Evolutionary conservation across 371 early-diverging fungal species (phyloP).

Genomic region (Mortierella sp.): DNA sequence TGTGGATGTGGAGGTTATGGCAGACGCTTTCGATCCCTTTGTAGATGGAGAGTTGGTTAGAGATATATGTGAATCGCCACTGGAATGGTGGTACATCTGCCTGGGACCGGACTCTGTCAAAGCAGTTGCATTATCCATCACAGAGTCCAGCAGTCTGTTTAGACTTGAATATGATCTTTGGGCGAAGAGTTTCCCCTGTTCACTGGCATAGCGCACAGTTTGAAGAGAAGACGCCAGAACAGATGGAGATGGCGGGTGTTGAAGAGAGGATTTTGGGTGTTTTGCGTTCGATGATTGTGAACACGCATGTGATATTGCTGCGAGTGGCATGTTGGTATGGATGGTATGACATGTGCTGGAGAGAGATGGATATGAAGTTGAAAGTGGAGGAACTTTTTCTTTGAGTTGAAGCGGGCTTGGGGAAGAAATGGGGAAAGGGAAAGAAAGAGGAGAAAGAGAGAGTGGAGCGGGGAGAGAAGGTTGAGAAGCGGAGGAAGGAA

Average conservation of each 20-base stretch:
- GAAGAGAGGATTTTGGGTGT: constrained; percentile 1
- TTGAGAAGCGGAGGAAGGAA: not conserved
- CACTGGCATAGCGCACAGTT: constrained; percentile 19
- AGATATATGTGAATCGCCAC: not conserved
- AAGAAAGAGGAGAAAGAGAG: not conserved
- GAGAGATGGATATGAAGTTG: not conserved
- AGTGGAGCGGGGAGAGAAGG: not conserved
- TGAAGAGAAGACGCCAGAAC: constrained; percentile 20
- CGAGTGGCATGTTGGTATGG: constrained; percentile 4
- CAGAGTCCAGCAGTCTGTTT: constrained; percentile 15
- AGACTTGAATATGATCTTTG: constrained; percentile 17
- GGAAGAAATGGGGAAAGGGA: not conserved
- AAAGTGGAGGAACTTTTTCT: not conserved
- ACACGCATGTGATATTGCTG: constrained; percentile 12
- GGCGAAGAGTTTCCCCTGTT: constrained; percentile 11
- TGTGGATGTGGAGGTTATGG: not conserved
- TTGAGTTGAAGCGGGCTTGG: not conserved
- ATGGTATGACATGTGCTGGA: constrained; percentile 4
- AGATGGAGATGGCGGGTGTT: constrained; percentile 5
- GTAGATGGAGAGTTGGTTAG: not conserved
- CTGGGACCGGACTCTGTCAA: constrained; percentile 9
- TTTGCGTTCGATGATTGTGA: constrained; percentile 4
- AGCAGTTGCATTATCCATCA: constrained; percentile 19
- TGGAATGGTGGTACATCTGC: not conserved
- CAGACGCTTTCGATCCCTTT: not conserved